Evolutionary conservation across 75 land plant species (phyloP).

Genomic region (Ceratopteris richardii): DNA sequence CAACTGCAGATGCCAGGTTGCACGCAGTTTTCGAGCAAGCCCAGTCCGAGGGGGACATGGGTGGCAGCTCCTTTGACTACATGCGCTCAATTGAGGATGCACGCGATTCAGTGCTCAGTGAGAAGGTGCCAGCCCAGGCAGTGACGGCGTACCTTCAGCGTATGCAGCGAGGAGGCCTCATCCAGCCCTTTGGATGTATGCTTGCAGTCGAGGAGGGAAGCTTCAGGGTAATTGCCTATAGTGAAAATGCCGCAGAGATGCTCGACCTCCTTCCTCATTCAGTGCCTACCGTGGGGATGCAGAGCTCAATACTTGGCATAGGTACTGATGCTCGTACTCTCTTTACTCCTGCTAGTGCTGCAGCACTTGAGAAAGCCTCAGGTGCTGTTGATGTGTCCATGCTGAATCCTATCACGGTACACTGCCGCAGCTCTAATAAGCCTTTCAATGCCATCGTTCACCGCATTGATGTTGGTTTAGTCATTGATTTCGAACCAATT

Average conservation of each 20-base stretch:
- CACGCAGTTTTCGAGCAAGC: constrained; percentile 69
- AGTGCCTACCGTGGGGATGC: constrained; percentile 68
- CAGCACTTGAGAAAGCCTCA: constrained; percentile 62
- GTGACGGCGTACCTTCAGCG: constrained; percentile 75
- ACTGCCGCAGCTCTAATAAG: constrained; percentile 54
- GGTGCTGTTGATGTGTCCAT: constrained; percentile 55
- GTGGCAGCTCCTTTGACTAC: constrained; percentile 55
- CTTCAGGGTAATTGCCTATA: constrained; percentile 60
- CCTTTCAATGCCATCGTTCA: constrained; percentile 97
- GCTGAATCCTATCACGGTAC: constrained; percentile 73
- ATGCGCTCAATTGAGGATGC: constrained; percentile 43
- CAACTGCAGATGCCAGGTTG: constrained; percentile 75
- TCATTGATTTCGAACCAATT: constrained; percentile 94
- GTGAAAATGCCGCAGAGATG: constrained; percentile 91
- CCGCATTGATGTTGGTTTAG: constrained; percentile 89
- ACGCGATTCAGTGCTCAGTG: constrained; percentile 12
- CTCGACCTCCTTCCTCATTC: constrained; percentile 66
- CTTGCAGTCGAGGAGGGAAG: constrained; percentile 61
- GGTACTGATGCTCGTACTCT: constrained; percentile 65
- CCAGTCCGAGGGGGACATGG: neutral
- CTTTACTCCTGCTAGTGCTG: constrained; percentile 42
- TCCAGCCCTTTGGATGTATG: constrained; percentile 90
- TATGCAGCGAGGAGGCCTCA: constrained; percentile 69
- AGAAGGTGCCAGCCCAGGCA: constrained; percentile 46
- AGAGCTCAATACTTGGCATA: constrained; percentile 41